Evolutionary conservation across 2,329 filamentous ascomycete species (phyloP).

Genomic region (Teratosphaeriaceae sp.): DNA sequence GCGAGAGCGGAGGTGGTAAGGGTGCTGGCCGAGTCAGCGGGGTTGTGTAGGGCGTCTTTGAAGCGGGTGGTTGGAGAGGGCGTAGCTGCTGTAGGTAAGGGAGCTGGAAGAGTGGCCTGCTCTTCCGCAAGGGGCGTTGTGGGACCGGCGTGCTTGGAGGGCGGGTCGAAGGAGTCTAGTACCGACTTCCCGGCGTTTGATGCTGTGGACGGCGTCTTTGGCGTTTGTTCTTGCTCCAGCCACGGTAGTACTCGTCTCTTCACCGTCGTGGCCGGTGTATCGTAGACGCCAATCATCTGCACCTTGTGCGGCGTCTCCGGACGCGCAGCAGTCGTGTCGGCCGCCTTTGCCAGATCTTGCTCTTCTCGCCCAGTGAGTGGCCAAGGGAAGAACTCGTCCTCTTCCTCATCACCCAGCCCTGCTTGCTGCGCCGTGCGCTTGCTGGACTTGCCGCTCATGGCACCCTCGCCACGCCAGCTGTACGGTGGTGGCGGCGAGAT

Average conservation of each 20-base stretch:
- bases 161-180: constrained; percentile 20
- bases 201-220: constrained; percentile 15
- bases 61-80: constrained; percentile 17
- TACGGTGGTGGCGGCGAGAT: constrained; percentile 9
- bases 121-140: not conserved
- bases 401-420: constrained; percentile 22
- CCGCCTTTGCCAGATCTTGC: constrained; percentile 25
- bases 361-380: constrained; percentile 28
- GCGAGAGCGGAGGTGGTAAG: constrained; percentile 21
- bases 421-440: constrained; percentile 28
- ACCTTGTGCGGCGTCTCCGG: constrained; percentile 37
- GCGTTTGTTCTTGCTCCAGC: constrained; percentile 22
- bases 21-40: constrained; percentile 17
- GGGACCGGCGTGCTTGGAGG: constrained; percentile 13
- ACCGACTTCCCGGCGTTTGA: constrained; percentile 18
- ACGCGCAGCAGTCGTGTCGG: constrained; percentile 11
- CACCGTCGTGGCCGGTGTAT: constrained; percentile 30
- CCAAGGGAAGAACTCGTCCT: constrained; percentile 29
- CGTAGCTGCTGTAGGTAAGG: constrained; percentile 3
- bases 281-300: constrained; percentile 30
- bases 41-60: constrained; percentile 21
- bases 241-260: constrained; percentile 34
- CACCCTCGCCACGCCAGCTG: not conserved
- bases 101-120: not conserved
- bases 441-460: constrained; percentile 13